phyloP scores from a whole-genome alignment of 2,329 filamentous ascomycete species.

The Monosporascus sp. region DNA sequence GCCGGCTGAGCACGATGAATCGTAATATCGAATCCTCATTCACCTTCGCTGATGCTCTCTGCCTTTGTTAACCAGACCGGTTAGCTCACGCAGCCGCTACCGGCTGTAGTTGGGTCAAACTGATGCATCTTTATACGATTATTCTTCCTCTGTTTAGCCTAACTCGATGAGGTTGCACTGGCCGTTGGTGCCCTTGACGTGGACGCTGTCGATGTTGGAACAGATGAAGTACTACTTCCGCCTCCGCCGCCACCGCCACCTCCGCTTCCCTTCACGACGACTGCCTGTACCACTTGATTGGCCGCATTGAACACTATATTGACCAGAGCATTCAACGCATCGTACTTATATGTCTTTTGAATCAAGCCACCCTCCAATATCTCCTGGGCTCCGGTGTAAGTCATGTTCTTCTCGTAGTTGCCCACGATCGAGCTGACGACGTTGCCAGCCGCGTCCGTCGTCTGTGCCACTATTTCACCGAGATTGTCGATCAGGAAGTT shows the following conservation, averaged over 20 bases:
- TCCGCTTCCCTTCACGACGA: conserved; percentile 18
- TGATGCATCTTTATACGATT: no score
- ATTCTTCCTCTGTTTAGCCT: not conserved
- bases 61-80: no score
- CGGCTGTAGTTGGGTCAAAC: not conserved
- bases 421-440: conserved; percentile 50
- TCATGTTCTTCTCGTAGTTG: conserved; percentile 56
- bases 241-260: conserved; percentile 8
- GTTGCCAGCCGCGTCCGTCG: conserved; percentile 40
- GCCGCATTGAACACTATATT: conserved; percentile 46
- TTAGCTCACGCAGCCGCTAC: not conserved
- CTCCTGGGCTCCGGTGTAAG: conserved; percentile 34
- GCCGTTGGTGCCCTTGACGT: conserved; percentile 3
- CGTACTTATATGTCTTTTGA: conserved; percentile 45
- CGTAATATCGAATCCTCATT: not conserved
- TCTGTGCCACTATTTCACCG: conserved; percentile 59
- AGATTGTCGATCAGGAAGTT: conserved; percentile 57
- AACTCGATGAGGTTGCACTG: not conserved
- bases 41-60: not conserved
- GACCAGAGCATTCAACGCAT: conserved; percentile 41
- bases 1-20: no score
- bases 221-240: conserved; percentile 11
- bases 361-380: conserved; percentile 28
- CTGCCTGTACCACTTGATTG: conserved; percentile 45
- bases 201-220: conserved; percentile 5